Evolutionary conservation across 1,139 yeast species (phyloP), one percentile per base, ranked within the genome.

Genomic region (Suhomyces ambrosiae): DNA sequence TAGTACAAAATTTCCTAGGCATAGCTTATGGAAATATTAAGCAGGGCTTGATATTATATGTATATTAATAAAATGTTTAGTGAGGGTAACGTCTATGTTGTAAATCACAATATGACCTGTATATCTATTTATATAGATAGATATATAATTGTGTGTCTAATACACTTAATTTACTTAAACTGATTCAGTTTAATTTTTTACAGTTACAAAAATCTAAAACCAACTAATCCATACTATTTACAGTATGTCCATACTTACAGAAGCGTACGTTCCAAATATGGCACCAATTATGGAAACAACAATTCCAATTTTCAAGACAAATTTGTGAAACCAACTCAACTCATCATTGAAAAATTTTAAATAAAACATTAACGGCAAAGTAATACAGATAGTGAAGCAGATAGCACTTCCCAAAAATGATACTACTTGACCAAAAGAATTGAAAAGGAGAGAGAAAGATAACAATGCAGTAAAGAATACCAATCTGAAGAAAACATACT

Each of bases 351-450:
- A 83, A 27, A 86, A 67, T 40, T 67, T 68, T 47, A 82, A 60
- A 56, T 88, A 86, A 59, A 89, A 89, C 28, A 78, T 53, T 11
- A 86, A 66, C 3, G 97, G 97, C 19, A 88, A 69, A 3, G 87
- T 78, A 42, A 89, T 66, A 56, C 97, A 90, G 30, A 89, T 82
- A 1, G 83, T 74, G 55, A 85, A 85, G 51, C 96, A 87, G 35
- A 90, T 68, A 3, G 89, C 80, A 24, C 92, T 79, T 3, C 97
- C 97, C 49, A 87, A 67, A 37, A 89, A 79, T 7, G 96, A 87
- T 61, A 90, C 82, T 40, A 89, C 75, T 52, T 80, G 80, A 43
- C 94, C 96, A 61, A 89, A 90, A 23, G 82, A 80, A 4, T 87
- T 86, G 52, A 86, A 76, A 3, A 78, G 40, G 23, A 85, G 68